Evolutionary conservation across 306 rosid species (phyloP).

Genomic region (Vigna radiata): DNA sequence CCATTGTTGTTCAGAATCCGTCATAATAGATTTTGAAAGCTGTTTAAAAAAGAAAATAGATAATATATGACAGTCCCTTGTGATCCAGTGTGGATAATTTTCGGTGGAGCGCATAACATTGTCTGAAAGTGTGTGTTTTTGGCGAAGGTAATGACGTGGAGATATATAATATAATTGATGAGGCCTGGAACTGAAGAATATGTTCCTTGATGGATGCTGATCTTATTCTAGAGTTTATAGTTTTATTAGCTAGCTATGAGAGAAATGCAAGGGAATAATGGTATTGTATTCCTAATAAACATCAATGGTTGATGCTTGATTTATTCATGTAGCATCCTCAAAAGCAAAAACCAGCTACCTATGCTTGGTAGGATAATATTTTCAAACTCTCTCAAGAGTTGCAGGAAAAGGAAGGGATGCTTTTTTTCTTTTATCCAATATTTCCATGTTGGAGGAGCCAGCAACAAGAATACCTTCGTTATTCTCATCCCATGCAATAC

Average conservation of each 20-base stretch:
- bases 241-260: not conserved
- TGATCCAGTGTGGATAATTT: slow-evolving; percentile 23
- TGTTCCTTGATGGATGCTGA: slow-evolving; percentile 25
- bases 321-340: slow-evolving; percentile 15
- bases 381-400: no score
- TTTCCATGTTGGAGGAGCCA: no score
- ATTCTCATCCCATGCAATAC: no score
- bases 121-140: not conserved
- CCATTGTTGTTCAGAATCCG: slow-evolving; percentile 58
- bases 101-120: not conserved
- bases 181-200: slow-evolving; percentile 35
- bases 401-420: no score
- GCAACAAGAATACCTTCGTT: no score
- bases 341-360: slow-evolving; percentile 21
- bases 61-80: slow-evolving; percentile 8
- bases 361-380: no score
- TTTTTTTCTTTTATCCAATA: no score
- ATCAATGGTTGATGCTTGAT: not conserved
- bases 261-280: slow-evolving; percentile 39
- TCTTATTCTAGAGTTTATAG: slow-evolving; percentile 21
- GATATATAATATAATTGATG: not conserved
- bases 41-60: not conserved
- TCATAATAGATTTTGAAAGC: slow-evolving; percentile 18
- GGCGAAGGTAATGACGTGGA: not conserved
- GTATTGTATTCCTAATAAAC: slow-evolving; percentile 55